These are phyloP conservation scores for Bauhinia variegata DNA, from an alignment of 306 rosid genomes.

Conservation along the genomic window DNA sequence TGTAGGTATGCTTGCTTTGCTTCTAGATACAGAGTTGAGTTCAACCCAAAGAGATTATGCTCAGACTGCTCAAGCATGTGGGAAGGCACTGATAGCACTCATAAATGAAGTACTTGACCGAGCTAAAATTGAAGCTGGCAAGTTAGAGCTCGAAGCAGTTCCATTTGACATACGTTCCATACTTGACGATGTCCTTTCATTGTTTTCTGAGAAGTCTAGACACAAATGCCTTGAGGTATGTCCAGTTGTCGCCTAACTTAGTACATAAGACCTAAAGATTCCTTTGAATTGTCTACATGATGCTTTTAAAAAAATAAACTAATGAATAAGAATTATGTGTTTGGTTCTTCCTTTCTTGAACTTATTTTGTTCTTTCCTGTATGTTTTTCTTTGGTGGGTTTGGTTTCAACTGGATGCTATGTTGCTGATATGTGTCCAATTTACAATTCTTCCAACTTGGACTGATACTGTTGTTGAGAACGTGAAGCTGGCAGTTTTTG, in stretches of 20 bases:
- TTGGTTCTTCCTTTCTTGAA: conserved; percentile 2
- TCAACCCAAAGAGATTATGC: conserved; percentile 96
- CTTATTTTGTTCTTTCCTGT: conserved; percentile 32
- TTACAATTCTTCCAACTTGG: conserved; percentile 35
- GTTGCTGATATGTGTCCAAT: conserved; percentile 24
- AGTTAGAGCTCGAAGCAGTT: conserved; percentile 94
- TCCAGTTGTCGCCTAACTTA: conserved; percentile 28
- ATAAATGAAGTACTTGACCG: conserved; percentile 98
- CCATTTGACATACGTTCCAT: conserved; percentile 88
- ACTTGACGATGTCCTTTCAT: conserved; percentile 93
- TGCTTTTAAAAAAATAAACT: too few species aligned
- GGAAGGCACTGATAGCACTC: conserved; percentile 87
- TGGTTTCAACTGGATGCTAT: conserved; percentile 21
- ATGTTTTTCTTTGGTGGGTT: conserved; percentile 14
- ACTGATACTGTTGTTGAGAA: conserved; percentile 42
- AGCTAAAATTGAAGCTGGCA: conserved; percentile 96
- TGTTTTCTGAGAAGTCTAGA: conserved; percentile 94
- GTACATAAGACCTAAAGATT: conserved; percentile 2
- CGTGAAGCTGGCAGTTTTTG: conserved; percentile 90
- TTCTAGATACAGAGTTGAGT: conserved; percentile 82
- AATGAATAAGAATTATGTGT: neutral
- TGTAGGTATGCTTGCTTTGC: conserved; percentile 97
- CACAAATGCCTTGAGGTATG: conserved; percentile 91
- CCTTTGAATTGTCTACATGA: too few species aligned
- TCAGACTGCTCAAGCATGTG: conserved; percentile 96